Percentiles rank a stretch among this genome's conserved stretches.
Conservation (phyloP, 108 stramenopile genomes). For the Tribonema minus region DNA sequence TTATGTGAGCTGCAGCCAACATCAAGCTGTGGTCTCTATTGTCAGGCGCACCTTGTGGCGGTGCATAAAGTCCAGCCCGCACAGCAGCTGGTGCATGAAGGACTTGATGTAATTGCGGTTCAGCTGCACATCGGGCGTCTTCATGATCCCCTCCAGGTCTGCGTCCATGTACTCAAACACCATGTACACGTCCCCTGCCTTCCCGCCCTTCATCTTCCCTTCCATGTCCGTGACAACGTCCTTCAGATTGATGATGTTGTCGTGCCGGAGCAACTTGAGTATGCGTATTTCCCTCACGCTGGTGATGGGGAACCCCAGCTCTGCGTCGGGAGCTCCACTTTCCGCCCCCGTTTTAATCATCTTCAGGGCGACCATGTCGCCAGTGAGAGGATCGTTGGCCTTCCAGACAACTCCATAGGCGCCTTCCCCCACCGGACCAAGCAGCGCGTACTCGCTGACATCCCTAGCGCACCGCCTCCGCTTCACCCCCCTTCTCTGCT, state of each 20-base stretch:
- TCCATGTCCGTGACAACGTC: slow-evolving; percentile 43
- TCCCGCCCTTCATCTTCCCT: slow-evolving; percentile 17
- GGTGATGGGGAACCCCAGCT: slow-evolving; percentile 50
- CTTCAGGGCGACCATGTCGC: slow-evolving; percentile 16
- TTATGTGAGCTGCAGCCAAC: neutral
- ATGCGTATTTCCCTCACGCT: slow-evolving; percentile 51
- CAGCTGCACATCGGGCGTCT: slow-evolving; percentile 27
- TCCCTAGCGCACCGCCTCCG: slow-evolving; percentile 41
- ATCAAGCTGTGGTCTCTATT: neutral
- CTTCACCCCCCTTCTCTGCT: too few relatives aligned
- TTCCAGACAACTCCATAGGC: slow-evolving; percentile 37
- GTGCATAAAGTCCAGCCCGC: slow-evolving; percentile 53
- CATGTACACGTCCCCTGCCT: slow-evolving; percentile 49
- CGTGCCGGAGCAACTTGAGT: slow-evolving; percentile 30
- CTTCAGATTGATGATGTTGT: slow-evolving; percentile 44
- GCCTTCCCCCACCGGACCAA: slow-evolving; percentile 34
- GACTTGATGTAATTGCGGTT: slow-evolving; percentile 43
- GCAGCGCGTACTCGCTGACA: slow-evolving; percentile 19
- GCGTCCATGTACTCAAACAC: slow-evolving; percentile 52
- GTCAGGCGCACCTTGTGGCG: slow-evolving; percentile 17
- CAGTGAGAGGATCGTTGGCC: slow-evolving; percentile 24
- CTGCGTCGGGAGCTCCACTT: neutral
- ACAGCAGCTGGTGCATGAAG: too few relatives aligned
- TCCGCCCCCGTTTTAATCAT: slow-evolving; percentile 16
- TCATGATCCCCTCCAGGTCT: slow-evolving; percentile 47